Evolutionary conservation across 257 asterid species (phyloP).

Genomic region (Eustoma russellianum): DNA sequence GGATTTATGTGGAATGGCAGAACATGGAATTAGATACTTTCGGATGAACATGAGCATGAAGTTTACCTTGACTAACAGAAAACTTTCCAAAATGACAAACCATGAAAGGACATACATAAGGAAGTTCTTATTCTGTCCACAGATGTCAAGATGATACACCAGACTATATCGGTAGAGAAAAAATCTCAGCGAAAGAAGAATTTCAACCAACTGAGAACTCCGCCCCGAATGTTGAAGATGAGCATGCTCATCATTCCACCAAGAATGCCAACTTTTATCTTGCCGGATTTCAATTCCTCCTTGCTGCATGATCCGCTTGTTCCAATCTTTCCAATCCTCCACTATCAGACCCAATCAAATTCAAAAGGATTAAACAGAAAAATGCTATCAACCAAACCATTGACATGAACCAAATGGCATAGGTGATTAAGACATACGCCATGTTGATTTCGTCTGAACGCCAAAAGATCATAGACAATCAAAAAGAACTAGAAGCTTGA

Average conservation of each 20-base stretch:
- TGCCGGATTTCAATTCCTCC: constrained; percentile 90
- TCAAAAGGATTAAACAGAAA: constrained; percentile 91
- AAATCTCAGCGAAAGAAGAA: constrained; percentile 73
- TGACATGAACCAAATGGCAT: constrained; percentile 93
- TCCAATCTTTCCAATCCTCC: constrained; percentile 96
- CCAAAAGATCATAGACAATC: constrained; percentile 59
- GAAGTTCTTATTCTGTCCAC: constrained; percentile 62
- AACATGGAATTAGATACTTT: background rate
- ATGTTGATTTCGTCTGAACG: constrained; percentile 51
- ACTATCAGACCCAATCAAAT: constrained; percentile 74
- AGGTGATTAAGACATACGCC: constrained; percentile 76
- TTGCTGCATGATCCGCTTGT: constrained; percentile 88
- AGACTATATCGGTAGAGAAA: constrained; percentile 85
- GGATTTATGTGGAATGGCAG: background rate
- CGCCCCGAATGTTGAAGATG: constrained; percentile 76
- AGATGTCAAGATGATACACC: constrained; percentile 90
- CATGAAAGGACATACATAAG: constrained; percentile 81
- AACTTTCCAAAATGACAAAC: constrained; percentile 67
- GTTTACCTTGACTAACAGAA: constrained; percentile 73
- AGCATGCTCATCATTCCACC: constrained; percentile 96
- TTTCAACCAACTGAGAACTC: constrained; percentile 59
- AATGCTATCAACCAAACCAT: constrained; percentile 85
- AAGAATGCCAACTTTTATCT: constrained; percentile 95
- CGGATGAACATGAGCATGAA: background rate
- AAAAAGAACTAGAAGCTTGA: constrained; percentile 75